Percentiles rank a stretch among this genome's conserved stretches.
Evolutionary conservation across 768 basidiomycete genomes (phyloP).

Genomic region (Suillus cothurnatus): DNA sequence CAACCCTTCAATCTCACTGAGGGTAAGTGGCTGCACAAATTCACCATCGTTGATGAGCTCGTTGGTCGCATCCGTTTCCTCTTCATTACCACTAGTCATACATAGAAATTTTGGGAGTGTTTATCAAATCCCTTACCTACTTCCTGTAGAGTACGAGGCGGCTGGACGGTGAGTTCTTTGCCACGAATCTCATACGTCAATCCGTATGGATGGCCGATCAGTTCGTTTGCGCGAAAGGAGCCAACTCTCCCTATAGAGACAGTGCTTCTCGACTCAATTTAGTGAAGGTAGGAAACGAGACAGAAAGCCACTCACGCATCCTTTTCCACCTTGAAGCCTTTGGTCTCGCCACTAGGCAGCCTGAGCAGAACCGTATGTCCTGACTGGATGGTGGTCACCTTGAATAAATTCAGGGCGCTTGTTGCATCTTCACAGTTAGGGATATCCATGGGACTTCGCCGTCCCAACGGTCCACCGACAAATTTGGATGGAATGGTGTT

Average conservation of each 20-base stretch:
- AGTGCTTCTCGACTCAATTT: constrained; percentile 44
- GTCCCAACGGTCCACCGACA: background rate
- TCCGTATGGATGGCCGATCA: constrained; percentile 85
- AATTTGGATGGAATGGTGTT: constrained; percentile 1
- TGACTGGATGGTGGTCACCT: constrained; percentile 48
- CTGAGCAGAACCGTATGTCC: constrained; percentile 81
- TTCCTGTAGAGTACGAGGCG: constrained; percentile 71
- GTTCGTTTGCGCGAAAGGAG: constrained; percentile 73
- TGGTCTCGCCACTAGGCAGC: constrained; percentile 79
- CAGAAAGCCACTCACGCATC: constrained; percentile 56
- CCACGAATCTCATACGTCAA: constrained; percentile 84
- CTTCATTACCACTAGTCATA: constrained; percentile 41
- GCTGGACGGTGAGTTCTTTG: constrained; percentile 65
- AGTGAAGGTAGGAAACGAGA: constrained; percentile 10
- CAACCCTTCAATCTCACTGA: constrained; percentile 80
- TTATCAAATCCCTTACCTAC: constrained; percentile 53
- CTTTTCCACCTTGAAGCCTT: constrained; percentile 70
- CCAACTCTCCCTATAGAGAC: constrained; percentile 86
- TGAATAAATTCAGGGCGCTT: constrained; percentile 14
- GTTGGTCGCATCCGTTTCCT: constrained; percentile 97
- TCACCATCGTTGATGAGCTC: constrained; percentile 91
- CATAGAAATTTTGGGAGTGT: background rate
- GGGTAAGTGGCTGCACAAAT: constrained; percentile 80
- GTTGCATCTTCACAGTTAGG: constrained; percentile 12
- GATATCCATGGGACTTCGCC: constrained; percentile 17